phyloP scores from a whole-genome alignment of 305 asterid genomes.

The Fraxinus baroniana region DNA sequence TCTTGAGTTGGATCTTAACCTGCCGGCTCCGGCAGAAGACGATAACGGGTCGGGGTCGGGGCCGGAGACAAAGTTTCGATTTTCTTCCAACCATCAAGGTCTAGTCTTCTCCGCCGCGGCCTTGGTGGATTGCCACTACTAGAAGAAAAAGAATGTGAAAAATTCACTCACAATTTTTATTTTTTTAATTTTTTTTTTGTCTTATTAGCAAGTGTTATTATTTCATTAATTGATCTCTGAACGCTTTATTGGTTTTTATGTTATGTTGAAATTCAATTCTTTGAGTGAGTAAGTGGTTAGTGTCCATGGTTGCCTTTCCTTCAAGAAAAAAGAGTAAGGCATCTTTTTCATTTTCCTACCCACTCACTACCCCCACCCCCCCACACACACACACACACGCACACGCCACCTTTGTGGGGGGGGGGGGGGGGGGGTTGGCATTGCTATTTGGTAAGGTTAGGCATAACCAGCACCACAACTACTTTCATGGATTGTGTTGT shows the following conservation, averaged over 20 bases:
- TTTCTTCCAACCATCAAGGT: constrained; percentile 25
- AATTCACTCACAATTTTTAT: background rate
- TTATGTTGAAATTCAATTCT: constrained; percentile 41
- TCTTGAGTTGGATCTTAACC: constrained; percentile 64
- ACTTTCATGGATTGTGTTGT: constrained; percentile 56
- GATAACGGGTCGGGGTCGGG: constrained; percentile 29
- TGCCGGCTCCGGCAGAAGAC: constrained; percentile 76
- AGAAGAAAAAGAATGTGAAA: constrained; percentile 28
- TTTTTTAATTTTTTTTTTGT: background rate
- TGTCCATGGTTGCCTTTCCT: constrained; percentile 59
- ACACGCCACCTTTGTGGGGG: background rate
- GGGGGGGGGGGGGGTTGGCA: background rate
- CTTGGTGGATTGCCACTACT: constrained; percentile 79
- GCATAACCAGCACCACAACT: constrained; percentile 46
- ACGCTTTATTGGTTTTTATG: constrained; percentile 5
- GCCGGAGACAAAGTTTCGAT: constrained; percentile 18
- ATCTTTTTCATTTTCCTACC: constrained; percentile 30
- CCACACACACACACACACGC: background rate
- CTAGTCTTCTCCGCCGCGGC: constrained; percentile 57
- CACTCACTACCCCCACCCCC: background rate
- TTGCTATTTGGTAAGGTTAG: constrained; percentile 28
- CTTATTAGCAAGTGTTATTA: constrained; percentile 15
- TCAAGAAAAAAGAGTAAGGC: constrained; percentile 73
- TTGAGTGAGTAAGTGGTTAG: constrained; percentile 58
- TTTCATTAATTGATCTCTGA: constrained; percentile 24